Base-by-base conservation (phyloP, 1,139 yeast species). In the Suhomyces chickasaworum region DNA sequence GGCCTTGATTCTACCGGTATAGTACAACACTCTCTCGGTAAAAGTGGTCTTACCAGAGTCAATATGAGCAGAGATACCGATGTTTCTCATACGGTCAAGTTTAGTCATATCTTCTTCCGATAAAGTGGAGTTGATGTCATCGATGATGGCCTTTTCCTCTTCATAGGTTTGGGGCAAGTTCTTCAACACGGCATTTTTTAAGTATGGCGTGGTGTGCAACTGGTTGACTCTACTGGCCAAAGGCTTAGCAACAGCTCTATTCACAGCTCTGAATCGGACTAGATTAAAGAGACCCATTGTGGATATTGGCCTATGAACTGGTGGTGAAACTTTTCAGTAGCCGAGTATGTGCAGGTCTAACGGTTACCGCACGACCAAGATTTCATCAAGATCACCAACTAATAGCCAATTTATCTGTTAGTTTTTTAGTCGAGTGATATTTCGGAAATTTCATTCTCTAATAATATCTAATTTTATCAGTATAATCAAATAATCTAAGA, bases 1-100 rank as follows among this genome's bases (percentile, higher is more conserved):
- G 22, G 96, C 96, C 66, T 91, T 90, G 67, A 95, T 95, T 65
- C 99, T 81, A 50, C 99, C 99, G 8, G 99, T 93, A 66, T 95
- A 95, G 70, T 83, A 93, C 57, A 93, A 73, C 41, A 93, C 99
- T 66, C 99, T 86, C 71, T 93, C 99, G 15, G 99, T 93, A 84
- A 91, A 71, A 74, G 96, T 61, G 86, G 95, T 69, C 84, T 96
- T 53, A 78, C 97, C 54, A 65, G 97, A 67, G 76, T 91, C 64
- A 78, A 87, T 66, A 75, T 93, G 99, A 7, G 99, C 99, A 15
- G 97, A 89, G 50, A 93, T 89, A 68, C 99, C 99, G 55, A 93
- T 93, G 65, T 93, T 93, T 69, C 99, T 80, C 80, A 91, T 79
- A 48, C 78, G 74, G 10, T 69, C 59, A 18, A 88, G 73, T 35